phyloP scores from a whole-genome alignment of 768 basidiomycete genomes.

The Chiua virens region DNA sequence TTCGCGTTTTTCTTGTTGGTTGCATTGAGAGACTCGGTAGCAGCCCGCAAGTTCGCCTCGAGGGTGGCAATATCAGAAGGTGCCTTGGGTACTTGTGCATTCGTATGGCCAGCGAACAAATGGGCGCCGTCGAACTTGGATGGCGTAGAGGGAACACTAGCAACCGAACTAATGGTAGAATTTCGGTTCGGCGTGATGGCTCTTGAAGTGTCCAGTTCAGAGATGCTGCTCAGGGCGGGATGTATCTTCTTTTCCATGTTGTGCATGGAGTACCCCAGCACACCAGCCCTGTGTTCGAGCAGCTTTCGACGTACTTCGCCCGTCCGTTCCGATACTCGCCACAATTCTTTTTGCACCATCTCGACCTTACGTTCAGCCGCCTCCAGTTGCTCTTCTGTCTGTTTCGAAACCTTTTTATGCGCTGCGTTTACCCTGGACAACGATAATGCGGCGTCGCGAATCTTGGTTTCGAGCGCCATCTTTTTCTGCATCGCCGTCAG shows the following conservation, averaged over 20 bases:
- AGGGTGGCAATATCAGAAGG: conserved; percentile 50
- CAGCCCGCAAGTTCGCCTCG: conserved; percentile 65
- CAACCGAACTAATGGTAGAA: conserved; percentile 51
- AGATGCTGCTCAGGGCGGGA: conserved; percentile 24
- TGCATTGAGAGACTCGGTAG: conserved; percentile 54
- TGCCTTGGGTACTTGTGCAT: conserved; percentile 53
- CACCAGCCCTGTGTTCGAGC: conserved; percentile 81
- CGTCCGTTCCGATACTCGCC: conserved; percentile 62
- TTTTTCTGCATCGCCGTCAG: conserved; percentile 69
- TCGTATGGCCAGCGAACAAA: conserved; percentile 79
- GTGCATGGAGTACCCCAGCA: conserved; percentile 70
- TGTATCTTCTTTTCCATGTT: conserved; percentile 59
- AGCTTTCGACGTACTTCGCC: conserved; percentile 62
- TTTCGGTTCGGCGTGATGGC: conserved; percentile 52
- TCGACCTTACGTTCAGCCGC: conserved; percentile 74
- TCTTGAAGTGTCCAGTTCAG: conserved; percentile 46
- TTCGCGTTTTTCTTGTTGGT: conserved; percentile 64
- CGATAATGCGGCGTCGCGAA: conserved; percentile 81
- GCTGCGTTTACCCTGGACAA: conserved; percentile 64
- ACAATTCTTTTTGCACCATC: conserved; percentile 66
- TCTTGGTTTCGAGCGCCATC: conserved; percentile 78
- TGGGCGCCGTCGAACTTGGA: conserved; percentile 82
- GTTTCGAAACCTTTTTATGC: conserved; percentile 59
- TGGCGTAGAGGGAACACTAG: conserved; percentile 43
- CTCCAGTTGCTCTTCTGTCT: conserved; percentile 70